Evolutionary conservation across 805 yeast genomes (phyloP).

Genomic region (Yamadazyma tumulicola): DNA sequence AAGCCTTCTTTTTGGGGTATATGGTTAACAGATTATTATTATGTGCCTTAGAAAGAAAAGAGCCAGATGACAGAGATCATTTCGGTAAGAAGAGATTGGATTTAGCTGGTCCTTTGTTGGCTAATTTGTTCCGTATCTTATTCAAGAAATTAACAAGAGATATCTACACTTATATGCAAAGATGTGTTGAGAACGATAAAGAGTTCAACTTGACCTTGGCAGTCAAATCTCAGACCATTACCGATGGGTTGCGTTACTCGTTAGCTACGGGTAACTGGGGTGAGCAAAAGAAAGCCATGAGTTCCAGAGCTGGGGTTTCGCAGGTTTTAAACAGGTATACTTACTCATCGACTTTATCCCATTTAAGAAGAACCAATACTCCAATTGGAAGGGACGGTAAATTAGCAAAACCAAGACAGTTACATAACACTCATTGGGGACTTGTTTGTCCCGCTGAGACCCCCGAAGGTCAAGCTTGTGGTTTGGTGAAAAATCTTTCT

Average conservation of each 20-base stretch:
- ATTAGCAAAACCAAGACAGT: slow-evolving; percentile 97
- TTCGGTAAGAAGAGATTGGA: slow-evolving; percentile 98
- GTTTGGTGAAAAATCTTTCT: slow-evolving; percentile 93
- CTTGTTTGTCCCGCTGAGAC: slow-evolving; percentile 99
- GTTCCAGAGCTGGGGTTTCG: slow-evolving; percentile 98
- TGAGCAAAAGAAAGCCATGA: slow-evolving; percentile 99
- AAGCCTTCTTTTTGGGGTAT: slow-evolving; percentile 95
- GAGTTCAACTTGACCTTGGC: slow-evolving; percentile 96
- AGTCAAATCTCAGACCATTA: slow-evolving; percentile 93
- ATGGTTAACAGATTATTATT: slow-evolving; percentile 93
- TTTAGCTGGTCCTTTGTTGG: slow-evolving; percentile 96
- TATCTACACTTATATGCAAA: slow-evolving; percentile 96
- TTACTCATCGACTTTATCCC: slow-evolving; percentile 96
- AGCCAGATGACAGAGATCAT: slow-evolving; percentile 99
- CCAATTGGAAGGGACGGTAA: slow-evolving; percentile 99
- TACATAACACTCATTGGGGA: slow-evolving; percentile 99
- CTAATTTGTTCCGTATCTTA: slow-evolving; percentile 89
- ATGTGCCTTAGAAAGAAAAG: slow-evolving; percentile 96
- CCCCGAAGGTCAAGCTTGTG: slow-evolving; percentile 99
- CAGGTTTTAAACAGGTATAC: slow-evolving; percentile 98
- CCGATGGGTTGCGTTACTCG: slow-evolving; percentile 96
- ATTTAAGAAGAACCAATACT: slow-evolving; percentile 97
- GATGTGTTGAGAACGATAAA: slow-evolving; percentile 96
- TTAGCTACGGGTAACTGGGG: slow-evolving; percentile 99
- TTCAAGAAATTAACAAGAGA: slow-evolving; percentile 95